Conservation (phyloP, 202 grass and related monocot genomes). For the Digitaria exilis region DNA sequence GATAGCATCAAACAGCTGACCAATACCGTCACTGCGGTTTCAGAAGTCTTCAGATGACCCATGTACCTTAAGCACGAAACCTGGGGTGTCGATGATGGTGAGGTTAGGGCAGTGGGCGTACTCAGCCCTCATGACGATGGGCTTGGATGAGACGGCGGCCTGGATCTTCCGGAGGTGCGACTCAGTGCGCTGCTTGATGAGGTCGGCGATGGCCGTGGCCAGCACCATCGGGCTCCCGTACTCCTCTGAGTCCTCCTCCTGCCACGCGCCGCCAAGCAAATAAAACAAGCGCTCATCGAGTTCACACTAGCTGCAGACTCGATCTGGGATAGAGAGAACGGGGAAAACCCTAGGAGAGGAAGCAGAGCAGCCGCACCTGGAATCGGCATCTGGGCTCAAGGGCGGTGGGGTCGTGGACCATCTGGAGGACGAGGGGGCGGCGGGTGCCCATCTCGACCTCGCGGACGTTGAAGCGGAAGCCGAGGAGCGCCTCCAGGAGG, state of each 20-base stretch:
- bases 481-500: constrained; percentile 77
- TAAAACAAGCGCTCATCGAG: constrained; percentile 24
- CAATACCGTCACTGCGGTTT: not conserved
- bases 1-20: constrained; percentile 32
- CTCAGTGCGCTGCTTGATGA: constrained; percentile 81
- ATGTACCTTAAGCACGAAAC: constrained; percentile 76
- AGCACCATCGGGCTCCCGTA: constrained; percentile 66
- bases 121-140: constrained; percentile 91
- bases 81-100: constrained; percentile 93
- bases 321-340: not conserved
- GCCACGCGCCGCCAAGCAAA: constrained; percentile 3
- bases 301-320: not conserved
- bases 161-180: constrained; percentile 66
- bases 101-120: constrained; percentile 88
- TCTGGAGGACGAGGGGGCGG: constrained; percentile 83
- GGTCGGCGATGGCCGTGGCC: constrained; percentile 64
- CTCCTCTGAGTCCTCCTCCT: constrained; percentile 93
- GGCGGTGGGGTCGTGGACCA: constrained; percentile 77
- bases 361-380: constrained; percentile 46
- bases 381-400: constrained; percentile 79
- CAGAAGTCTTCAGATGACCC: constrained; percentile 14
- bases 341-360: constrained; percentile 2
- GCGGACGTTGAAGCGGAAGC: constrained; percentile 83
- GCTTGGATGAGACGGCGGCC: constrained; percentile 77
- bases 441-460: constrained; percentile 95